Conservation (phyloP, 768 basidiomycete genomes). For the Boletus fagicola region DNA sequence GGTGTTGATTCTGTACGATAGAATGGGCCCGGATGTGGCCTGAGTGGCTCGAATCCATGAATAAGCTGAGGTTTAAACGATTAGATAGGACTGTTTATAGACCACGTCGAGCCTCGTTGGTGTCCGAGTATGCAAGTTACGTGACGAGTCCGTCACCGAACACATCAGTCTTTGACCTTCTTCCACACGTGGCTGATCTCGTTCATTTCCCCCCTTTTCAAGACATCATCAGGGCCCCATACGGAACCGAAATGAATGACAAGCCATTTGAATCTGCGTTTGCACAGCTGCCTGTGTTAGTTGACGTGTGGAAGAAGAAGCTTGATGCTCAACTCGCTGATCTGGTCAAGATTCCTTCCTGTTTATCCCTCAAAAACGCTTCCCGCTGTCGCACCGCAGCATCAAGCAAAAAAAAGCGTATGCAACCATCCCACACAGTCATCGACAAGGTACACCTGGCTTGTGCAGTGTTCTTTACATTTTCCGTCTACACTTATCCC, state of each 20-base stretch:
- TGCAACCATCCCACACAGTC: not conserved
- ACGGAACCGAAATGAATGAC: not conserved
- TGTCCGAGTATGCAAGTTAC: not conserved
- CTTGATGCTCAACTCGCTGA: not conserved
- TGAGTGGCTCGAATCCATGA: not conserved
- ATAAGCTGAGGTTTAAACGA: not conserved
- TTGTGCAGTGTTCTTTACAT: not conserved
- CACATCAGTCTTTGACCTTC: not conserved
- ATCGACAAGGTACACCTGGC: not conserved
- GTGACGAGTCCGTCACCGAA: not conserved
- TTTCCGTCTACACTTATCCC: not conserved
- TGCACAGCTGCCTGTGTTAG: not conserved
- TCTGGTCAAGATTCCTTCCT: not conserved
- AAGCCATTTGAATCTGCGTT: slow-evolving; percentile 4
- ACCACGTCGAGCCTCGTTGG: not conserved
- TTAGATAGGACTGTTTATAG: not conserved
- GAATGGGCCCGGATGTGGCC: not conserved
- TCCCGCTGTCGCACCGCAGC: not conserved
- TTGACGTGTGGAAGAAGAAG: slow-evolving; percentile 1
- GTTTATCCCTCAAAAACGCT: not conserved
- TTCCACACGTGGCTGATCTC: not conserved
- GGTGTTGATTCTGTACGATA: not conserved
- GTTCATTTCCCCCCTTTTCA: not conserved
- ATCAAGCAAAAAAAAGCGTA: not conserved
- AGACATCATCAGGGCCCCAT: not conserved